phyloP scores from a whole-genome alignment of 139 green algal genomes.

The Chlamydomonas schloesseri region DNA sequence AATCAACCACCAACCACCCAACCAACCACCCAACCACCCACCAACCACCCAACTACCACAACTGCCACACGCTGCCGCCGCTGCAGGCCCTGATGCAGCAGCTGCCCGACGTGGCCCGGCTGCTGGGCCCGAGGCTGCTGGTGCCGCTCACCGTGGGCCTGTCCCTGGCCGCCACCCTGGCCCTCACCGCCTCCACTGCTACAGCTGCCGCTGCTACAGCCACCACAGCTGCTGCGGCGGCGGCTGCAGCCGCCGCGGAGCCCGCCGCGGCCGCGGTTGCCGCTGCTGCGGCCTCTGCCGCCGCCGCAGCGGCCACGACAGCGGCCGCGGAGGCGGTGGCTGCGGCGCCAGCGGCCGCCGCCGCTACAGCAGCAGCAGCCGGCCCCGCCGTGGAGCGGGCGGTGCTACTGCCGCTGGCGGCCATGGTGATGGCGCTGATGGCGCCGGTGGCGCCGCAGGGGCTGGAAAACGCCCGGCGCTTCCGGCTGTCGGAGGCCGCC shows the following conservation, averaged over 20 bases:
- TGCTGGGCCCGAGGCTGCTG: slow-evolving; percentile 45
- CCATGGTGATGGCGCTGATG: slow-evolving; percentile 28
- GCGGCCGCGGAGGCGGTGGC: background rate
- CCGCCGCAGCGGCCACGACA: background rate
- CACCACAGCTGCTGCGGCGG: background rate
- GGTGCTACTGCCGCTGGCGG: slow-evolving; percentile 34
- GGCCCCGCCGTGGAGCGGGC: background rate
- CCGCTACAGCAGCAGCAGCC: background rate
- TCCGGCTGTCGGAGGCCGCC: slow-evolving; percentile 64
- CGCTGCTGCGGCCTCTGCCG: background rate
- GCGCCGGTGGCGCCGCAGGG: slow-evolving; percentile 37
- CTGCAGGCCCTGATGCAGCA: slow-evolving; percentile 3
- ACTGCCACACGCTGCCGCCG: too few relatives aligned
- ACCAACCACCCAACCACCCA: background rate
- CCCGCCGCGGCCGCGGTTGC: background rate
- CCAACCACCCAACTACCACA: background rate
- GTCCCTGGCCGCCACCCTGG: background rate
- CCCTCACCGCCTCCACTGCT: too few relatives aligned
- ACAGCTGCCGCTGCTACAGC: background rate
- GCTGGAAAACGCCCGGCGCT: slow-evolving; percentile 46
- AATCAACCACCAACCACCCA: too few relatives aligned
- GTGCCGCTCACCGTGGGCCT: slow-evolving; percentile 44
- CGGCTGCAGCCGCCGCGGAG: too few relatives aligned
- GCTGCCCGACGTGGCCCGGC: slow-evolving; percentile 31
- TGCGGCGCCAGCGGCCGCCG: background rate